Evolutionary conservation across 2,329 filamentous ascomycete species (phyloP), one percentile per base, ranked within the genome.

Genomic region (Epicoccum nigrum): DNA sequence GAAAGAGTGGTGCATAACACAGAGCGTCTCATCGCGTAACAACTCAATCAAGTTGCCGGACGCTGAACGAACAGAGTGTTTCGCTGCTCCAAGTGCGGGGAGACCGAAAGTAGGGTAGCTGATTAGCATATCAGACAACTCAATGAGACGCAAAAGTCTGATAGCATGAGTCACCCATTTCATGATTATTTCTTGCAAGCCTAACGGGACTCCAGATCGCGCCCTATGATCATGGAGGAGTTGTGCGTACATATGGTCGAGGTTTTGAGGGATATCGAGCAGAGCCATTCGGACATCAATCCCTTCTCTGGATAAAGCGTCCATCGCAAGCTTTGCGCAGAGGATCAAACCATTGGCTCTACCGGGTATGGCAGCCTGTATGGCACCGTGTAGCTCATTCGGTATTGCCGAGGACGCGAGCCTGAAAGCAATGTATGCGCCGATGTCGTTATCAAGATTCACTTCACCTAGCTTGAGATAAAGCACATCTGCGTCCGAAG

Each of bases 391-490:
- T 2, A 21, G 12, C 16, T 23, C 19, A 25, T 9, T 4, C 8
- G 34, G 20, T 8, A 38, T 16, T 4, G 19, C 8, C 4, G 34
- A 38, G n/a, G n/a, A 7, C 11, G 15, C 20, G 12, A 38, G 20
- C 17, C 34, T 38, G 2, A 20, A n/a, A 6, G 9, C 20, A n/a
- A 38, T 20, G 7, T 38, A 38, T 23, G 20, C 13, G 13, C 34
- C 9, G 34, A 38, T 38, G 13, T 38, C 34, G 2, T 9, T 19
- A 38, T 38, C 34, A 8, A 38, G 20, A 23, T 38, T 15, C 2
- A 9, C 34, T n/a, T 38, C 34, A 13, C 25, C 34, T 9, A 38
- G 7, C 16, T 16, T 38, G 7, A 80, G 56, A 1, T 72, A 54
- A 9, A 72, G 38, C n/a, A 64, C 9, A 15, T 19, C n/a, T 12